These are phyloP conservation scores for Petrea volubilis DNA, from an alignment of 257 asterid genomes.

Conservation along the genomic window DNA sequence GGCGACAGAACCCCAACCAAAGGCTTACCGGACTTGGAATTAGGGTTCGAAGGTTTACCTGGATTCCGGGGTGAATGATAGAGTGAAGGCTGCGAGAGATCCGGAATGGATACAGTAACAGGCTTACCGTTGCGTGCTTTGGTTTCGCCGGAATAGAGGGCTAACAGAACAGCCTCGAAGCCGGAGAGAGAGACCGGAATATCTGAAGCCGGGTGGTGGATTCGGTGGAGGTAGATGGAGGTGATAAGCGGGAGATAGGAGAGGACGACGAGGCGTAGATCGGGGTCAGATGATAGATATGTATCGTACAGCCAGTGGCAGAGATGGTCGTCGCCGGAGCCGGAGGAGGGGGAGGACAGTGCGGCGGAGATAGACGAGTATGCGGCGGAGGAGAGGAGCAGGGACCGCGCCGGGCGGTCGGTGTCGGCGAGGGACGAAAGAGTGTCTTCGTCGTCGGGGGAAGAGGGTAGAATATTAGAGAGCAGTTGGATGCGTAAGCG, in stretches of 20 bases:
- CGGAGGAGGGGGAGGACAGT: constrained; percentile 57
- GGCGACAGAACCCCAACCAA: constrained; percentile 64
- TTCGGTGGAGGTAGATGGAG: constrained; percentile 66
- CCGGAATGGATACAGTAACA: constrained; percentile 66
- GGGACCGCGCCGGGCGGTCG: constrained; percentile 91
- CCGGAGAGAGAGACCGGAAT: constrained; percentile 58
- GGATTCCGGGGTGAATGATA: constrained; percentile 73
- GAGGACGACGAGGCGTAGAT: constrained; percentile 81
- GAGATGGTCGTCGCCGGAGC: constrained; percentile 73
- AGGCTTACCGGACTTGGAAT: constrained; percentile 28
- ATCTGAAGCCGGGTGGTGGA: constrained; percentile 53
- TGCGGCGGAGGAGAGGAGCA: constrained; percentile 75
- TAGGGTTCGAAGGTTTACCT: constrained; percentile 40
- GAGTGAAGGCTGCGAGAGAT: constrained; percentile 87
- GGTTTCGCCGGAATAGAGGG: constrained; percentile 71
- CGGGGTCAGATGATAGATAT: constrained; percentile 69
- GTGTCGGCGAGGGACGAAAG: constrained; percentile 81
- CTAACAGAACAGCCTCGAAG: constrained; percentile 86
- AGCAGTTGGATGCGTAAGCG: constrained; percentile 92
- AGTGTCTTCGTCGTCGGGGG: constrained; percentile 29
- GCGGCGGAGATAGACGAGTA: constrained; percentile 63
- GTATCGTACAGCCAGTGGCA: constrained; percentile 98
- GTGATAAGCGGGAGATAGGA: constrained; percentile 67
- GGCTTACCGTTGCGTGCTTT: constrained; percentile 81
- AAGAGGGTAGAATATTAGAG: constrained; percentile 55